A percentile compares a stretch with the other conserved stretches of the same genome.
phyloP scores from a whole-genome alignment of 2,329 filamentous ascomycete genomes.

The Dactylellina cionopaga region DNA sequence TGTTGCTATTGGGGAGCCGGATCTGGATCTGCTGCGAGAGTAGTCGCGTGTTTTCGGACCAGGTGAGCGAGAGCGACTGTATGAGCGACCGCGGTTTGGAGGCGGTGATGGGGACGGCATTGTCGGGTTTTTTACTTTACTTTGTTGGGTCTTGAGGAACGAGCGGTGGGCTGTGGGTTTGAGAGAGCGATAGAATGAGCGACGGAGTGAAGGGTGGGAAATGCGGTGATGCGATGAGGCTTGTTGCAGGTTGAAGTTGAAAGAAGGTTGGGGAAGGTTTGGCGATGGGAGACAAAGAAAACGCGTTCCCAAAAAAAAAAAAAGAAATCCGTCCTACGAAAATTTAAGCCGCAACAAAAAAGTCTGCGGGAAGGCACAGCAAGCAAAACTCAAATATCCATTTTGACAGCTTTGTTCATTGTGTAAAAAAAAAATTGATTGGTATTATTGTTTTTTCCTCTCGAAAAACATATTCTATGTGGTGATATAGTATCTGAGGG shows the following conservation, averaged over 20 bases:
- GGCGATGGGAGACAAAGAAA: conserved; percentile 14
- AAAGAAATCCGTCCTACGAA: too few species aligned
- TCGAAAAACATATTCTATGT: too few species aligned
- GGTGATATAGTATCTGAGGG: too few species aligned
- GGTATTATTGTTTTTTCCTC: too few species aligned
- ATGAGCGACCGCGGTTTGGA: conserved; percentile 36
- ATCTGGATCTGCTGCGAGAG: conserved; percentile 29
- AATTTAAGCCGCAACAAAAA: conserved; percentile 4
- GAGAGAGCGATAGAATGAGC: conserved; percentile 3
- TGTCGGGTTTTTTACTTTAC: background rate
- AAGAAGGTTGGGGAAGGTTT: conserved; percentile 6
- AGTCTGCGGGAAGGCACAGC: background rate
- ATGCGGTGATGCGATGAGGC: too few species aligned
- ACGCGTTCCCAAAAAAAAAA: conserved; percentile 5
- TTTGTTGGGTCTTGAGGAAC: background rate
- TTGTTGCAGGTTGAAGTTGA: too few species aligned
- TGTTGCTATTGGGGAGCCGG: conserved; percentile 1
- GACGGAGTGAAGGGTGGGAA: background rate
- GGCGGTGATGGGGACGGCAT: conserved; percentile 45
- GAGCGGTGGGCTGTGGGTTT: background rate
- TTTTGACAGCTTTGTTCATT: background rate
- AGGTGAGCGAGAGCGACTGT: conserved; percentile 43
- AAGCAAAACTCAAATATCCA: too few species aligned
- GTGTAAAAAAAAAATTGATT: background rate
- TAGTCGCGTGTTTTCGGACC: conserved; percentile 41